Evolutionary conservation across 345 rosid species (phyloP).

Genomic region (Eucalyptus rudis): DNA sequence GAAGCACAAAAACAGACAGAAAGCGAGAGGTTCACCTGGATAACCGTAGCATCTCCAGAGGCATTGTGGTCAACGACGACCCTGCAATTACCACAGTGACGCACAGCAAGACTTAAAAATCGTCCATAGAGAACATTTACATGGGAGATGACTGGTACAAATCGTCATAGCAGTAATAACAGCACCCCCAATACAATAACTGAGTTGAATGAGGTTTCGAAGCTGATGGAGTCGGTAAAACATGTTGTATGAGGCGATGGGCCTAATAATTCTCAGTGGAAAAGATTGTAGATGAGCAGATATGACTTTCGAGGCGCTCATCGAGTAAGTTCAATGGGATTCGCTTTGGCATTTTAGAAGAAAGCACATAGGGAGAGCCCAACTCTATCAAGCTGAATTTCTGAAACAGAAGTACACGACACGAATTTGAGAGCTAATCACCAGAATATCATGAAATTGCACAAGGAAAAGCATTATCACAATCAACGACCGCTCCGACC

Average conservation of each 20-base stretch:
- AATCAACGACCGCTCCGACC: not conserved
- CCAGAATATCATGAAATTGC: not conserved
- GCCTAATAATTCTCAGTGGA: not conserved
- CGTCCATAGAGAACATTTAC: not conserved
- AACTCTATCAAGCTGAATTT: not conserved
- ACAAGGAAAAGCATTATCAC: not conserved
- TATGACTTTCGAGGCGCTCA: not conserved
- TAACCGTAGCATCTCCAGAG: slow-evolving; percentile 29
- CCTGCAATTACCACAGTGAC: slow-evolving; percentile 6
- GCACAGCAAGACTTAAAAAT: not conserved
- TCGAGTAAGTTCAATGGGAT: not conserved
- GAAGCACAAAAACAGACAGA: not conserved
- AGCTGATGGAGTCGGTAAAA: not conserved
- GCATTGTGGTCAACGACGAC: slow-evolving; percentile 29
- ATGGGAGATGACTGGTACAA: not conserved
- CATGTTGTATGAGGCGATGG: not conserved
- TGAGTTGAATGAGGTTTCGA: not conserved
- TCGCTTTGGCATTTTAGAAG: not conserved
- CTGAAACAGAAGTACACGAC: not conserved
- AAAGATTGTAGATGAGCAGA: not conserved
- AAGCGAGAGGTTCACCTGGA: slow-evolving; percentile 9
- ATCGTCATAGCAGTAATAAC: not conserved
- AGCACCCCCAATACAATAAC: not conserved
- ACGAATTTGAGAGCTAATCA: not conserved
- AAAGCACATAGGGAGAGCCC: not conserved